These are phyloP conservation scores for Verticillium zaregamsianum DNA, from an alignment of 2,329 filamentous ascomycete genomes.

Conservation along the genomic window DNA sequence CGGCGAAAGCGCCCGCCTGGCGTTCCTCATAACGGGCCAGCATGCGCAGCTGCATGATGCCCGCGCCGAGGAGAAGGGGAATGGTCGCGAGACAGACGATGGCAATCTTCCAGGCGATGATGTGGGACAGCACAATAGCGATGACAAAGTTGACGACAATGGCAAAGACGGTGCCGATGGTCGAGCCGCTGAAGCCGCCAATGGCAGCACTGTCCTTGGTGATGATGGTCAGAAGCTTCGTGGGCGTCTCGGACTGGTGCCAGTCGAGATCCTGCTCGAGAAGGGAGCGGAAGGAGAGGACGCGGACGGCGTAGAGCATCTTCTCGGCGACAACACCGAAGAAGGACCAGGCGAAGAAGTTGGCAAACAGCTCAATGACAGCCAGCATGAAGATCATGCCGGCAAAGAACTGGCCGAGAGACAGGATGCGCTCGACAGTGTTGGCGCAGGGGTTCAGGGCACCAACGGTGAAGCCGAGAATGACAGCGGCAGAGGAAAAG, in stretches of 20 bases:
- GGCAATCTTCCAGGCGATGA: conserved; percentile 56
- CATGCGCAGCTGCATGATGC: conserved; percentile 48
- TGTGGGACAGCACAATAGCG: conserved; percentile 48
- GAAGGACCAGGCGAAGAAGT: conserved; percentile 49
- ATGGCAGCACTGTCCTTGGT: conserved; percentile 51
- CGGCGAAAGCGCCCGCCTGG: conserved; percentile 44
- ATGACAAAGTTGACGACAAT: conserved; percentile 50
- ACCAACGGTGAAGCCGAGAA: conserved; percentile 59
- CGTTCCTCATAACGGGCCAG: conserved; percentile 41
- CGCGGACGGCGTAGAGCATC: conserved; percentile 50
- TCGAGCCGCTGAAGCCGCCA: conserved; percentile 51
- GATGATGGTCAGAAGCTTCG: conserved; percentile 46
- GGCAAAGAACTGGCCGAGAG: conserved; percentile 47
- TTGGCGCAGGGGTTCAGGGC: conserved; percentile 49
- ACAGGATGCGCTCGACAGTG: conserved; percentile 39
- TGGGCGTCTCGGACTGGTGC: conserved; percentile 50
- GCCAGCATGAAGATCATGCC: conserved; percentile 59
- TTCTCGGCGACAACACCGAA: conserved; percentile 56
- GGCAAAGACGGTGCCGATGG: conserved; percentile 49
- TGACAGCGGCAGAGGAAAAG: conserved; percentile 52
- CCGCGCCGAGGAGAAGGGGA: conserved; percentile 48
- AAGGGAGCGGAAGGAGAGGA: conserved; percentile 51
- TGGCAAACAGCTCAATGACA: conserved; percentile 55
- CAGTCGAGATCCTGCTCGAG: conserved; percentile 56
- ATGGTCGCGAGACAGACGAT: conserved; percentile 50